phyloP scores from a whole-genome alignment of 2,329 filamentous ascomycete genomes.

The Trichothecium sympodiale region DNA sequence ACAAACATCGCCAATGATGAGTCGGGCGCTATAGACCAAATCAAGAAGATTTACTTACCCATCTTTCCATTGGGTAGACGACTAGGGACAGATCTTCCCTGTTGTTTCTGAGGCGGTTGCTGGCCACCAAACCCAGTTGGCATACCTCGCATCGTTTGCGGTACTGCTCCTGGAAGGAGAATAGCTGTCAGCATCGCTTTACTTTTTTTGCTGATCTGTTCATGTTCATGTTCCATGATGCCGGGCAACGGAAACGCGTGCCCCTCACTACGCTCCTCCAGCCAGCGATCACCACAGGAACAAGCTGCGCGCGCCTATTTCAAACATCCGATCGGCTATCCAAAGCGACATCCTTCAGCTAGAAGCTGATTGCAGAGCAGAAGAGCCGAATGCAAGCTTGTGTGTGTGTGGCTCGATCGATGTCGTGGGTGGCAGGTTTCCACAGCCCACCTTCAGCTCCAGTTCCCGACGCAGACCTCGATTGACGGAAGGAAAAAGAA shows the following conservation, averaged over 20 bases:
- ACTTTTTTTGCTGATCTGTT: background rate
- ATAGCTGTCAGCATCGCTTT: background rate
- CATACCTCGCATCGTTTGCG: constrained; percentile 51
- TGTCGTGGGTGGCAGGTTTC: background rate
- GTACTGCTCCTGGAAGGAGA: constrained; percentile 40
- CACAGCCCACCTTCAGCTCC: too few relatives aligned
- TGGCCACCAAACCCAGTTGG: constrained; percentile 46
- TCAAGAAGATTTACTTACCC: constrained; percentile 30
- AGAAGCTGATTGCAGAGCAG: too few relatives aligned
- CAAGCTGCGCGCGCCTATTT: too few relatives aligned
- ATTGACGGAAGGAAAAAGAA: constrained; percentile 7
- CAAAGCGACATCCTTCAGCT: too few relatives aligned
- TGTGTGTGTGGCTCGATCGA: background rate
- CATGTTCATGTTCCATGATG: background rate
- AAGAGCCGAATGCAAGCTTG: background rate
- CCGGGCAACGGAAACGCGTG: background rate
- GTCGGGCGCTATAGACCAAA: background rate
- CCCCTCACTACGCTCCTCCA: background rate
- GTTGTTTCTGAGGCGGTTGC: constrained; percentile 10
- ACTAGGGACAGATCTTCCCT: constrained; percentile 36
- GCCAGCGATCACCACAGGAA: background rate
- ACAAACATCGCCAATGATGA: too few relatives aligned
- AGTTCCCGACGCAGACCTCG: too few relatives aligned
- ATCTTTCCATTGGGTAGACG: constrained; percentile 56
- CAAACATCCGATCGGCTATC: too few relatives aligned